Conservation (phyloP, 345 rosid genomes). For the rapeseed (Brassica napus) region Da-Ae NC_063452.1:13675001-13675500, state of each 20-base stretch:
- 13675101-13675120: neutral
- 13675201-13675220: too few species aligned
- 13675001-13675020: neutral
- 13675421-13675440: fast-evolving
- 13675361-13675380: too few species aligned
- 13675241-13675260: too few species aligned
- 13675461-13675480: neutral
- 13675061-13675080: neutral
- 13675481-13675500: neutral
- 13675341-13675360: too few species aligned
- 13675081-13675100: neutral
- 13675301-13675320: too few species aligned
- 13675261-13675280: too few species aligned
- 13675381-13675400: too few species aligned
- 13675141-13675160: neutral
- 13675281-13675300: too few species aligned
- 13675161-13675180: neutral
- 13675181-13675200: neutral
- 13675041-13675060: neutral
- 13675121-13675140: neutral
- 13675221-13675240: too few species aligned
- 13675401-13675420: neutral
- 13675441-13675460: neutral
- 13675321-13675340: too few species aligned
- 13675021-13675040: neutral